Percentiles rank a stretch among this genome's conserved stretches.
phyloP scores from a whole-genome alignment of 2,329 filamentous ascomycete genomes.

The Dothistroma pini region DNA sequence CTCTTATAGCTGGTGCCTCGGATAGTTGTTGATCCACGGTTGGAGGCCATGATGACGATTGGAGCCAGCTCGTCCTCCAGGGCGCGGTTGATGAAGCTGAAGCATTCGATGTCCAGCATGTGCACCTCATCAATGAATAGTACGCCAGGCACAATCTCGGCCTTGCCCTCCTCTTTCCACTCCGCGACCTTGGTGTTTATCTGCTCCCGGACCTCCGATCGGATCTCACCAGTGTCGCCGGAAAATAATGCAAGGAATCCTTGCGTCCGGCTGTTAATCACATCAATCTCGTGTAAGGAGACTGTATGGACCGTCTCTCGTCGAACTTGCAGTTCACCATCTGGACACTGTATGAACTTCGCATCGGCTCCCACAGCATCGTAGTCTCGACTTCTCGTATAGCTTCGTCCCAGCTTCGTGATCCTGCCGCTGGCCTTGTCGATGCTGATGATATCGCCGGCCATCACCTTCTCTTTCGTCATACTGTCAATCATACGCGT shows the following conservation, averaged over 20 bases:
- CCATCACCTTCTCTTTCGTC: conserved; percentile 99
- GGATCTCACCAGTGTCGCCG: conserved; percentile 95
- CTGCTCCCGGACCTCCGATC: conserved; percentile 94
- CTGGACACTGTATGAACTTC: conserved; percentile 95
- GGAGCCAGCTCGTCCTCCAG: conserved; percentile 92
- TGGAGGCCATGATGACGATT: conserved; percentile 99
- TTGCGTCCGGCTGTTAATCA: conserved; percentile 99
- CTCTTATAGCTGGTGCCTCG: conserved; percentile 90
- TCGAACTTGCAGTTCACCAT: conserved; percentile 94
- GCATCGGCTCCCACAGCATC: conserved; percentile 99
- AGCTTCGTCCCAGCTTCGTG: conserved; percentile 92
- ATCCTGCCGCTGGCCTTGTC: conserved; percentile 99
- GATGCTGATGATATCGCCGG: conserved; percentile 96
- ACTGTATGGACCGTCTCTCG: conserved; percentile 98
- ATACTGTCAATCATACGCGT: conserved; percentile 99
- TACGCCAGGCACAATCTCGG: conserved; percentile 94
- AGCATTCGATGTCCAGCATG: conserved; percentile 99
- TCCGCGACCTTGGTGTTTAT: conserved; percentile 99
- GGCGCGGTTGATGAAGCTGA: conserved; percentile 96
- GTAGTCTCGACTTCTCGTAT: conserved; percentile 92
- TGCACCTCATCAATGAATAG: conserved; percentile 99
- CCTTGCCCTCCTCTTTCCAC: conserved; percentile 99
- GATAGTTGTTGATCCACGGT: conserved; percentile 86
- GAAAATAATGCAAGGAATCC: conserved; percentile 97
- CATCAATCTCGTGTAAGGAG: conserved; percentile 95